Evolutionary conservation across 441 rosid species (phyloP).

Genomic region (Corymbia calophylla): DNA sequence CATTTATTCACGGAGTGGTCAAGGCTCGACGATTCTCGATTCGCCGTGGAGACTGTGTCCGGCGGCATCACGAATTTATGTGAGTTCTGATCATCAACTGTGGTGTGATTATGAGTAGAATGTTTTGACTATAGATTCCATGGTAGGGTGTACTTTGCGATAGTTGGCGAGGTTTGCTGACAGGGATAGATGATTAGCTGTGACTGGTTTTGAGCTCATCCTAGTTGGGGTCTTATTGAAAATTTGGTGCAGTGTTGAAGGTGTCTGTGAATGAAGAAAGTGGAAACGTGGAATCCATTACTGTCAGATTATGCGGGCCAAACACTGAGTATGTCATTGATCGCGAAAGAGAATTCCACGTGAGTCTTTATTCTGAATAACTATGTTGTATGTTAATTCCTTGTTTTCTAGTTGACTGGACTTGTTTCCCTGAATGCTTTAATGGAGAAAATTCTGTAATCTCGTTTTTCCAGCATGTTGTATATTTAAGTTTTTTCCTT

Average conservation of each 20-base stretch:
- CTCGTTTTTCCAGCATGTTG: not conserved
- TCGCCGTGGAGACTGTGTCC: slow-evolving; percentile 67
- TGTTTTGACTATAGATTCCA: not conserved
- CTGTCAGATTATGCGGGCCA: slow-evolving; percentile 90
- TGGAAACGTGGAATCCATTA: slow-evolving; percentile 39
- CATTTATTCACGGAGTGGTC: slow-evolving; percentile 82
- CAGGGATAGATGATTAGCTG: not conserved
- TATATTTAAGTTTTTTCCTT: not conserved
- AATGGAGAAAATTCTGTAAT: not conserved
- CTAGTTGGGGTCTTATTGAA: not conserved
- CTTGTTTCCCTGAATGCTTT: not conserved
- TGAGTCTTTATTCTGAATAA: slow-evolving; percentile 8
- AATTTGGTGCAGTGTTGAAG: slow-evolving; percentile 60
- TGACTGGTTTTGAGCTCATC: not conserved
- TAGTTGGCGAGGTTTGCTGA: not conserved
- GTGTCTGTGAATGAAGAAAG: slow-evolving; percentile 67
- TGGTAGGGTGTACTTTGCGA: not conserved
- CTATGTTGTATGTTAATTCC: not conserved
- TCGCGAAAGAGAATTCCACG: slow-evolving; percentile 74
- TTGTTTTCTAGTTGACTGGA: not conserved
- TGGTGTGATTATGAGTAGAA: not conserved
- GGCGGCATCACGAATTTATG: slow-evolving; percentile 97
- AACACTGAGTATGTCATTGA: slow-evolving; percentile 90
- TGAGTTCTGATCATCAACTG: slow-evolving; percentile 19
- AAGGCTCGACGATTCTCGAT: slow-evolving; percentile 53